Percentiles rank a stretch among this genome's conserved stretches.
Conservation (phyloP, 441 rosid genomes). For the Jatropha multifida region DNA sequence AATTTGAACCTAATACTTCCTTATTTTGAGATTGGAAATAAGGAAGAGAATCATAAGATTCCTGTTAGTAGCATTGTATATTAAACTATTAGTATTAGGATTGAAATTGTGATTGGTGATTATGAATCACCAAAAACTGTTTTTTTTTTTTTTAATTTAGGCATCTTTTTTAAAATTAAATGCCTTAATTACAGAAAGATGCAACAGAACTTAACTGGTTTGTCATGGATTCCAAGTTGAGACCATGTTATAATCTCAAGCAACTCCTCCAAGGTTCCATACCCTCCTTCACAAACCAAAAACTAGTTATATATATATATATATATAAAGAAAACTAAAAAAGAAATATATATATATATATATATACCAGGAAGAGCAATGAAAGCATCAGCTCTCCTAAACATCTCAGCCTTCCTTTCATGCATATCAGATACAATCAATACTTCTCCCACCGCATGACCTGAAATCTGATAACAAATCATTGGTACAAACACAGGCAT, state of each 20-base stretch:
- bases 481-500: neutral
- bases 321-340: neutral
- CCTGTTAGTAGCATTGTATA: too few species aligned
- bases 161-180: too few species aligned
- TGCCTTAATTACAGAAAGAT: neutral
- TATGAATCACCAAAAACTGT: too few species aligned
- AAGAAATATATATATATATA: neutral
- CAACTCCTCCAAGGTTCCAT: slow-evolving; percentile 53
- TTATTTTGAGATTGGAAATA: too few species aligned
- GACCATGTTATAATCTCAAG: slow-evolving; percentile 55
- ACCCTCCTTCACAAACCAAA: slow-evolving; percentile 37
- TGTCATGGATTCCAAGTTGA: slow-evolving; percentile 50
- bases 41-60: too few species aligned
- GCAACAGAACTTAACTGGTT: slow-evolving; percentile 34
- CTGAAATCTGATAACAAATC: slow-evolving; percentile 33
- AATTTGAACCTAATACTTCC: too few species aligned
- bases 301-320: too few species aligned
- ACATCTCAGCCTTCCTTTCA: slow-evolving; percentile 51
- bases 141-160: too few species aligned
- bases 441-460: slow-evolving; percentile 36
- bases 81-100: too few species aligned
- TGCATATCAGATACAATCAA: slow-evolving; percentile 42
- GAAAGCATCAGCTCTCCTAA: slow-evolving; percentile 42
- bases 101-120: too few species aligned
- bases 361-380: slow-evolving; percentile 45